phyloP scores from a whole-genome alignment of 768 basidiomycete species.

The Nidularia sp. region DNA sequence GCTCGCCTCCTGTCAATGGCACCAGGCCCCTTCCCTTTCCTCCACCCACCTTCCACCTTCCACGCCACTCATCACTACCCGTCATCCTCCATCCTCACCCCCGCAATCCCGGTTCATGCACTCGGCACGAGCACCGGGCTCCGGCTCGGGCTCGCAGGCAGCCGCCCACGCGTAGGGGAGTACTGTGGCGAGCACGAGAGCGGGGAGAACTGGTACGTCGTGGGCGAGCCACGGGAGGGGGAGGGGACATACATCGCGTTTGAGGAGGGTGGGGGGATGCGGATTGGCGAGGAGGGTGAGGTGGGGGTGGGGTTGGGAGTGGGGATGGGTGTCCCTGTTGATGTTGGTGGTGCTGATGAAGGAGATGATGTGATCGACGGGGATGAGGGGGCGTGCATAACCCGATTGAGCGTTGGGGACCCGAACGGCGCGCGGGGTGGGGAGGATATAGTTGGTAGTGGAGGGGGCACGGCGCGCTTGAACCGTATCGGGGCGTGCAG shows the following conservation, averaged over 20 bases:
- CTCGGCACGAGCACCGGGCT: background rate
- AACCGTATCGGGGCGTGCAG: conserved; percentile 5
- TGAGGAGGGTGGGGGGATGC: background rate
- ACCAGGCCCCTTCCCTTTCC: background rate
- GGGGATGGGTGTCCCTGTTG: background rate
- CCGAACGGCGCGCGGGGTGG: background rate
- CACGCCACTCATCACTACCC: background rate
- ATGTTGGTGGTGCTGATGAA: background rate
- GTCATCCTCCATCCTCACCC: background rate
- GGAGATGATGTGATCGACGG: too few species aligned
- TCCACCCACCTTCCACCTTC: background rate
- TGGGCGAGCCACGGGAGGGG: background rate
- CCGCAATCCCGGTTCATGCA: background rate
- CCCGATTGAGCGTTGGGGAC: background rate
- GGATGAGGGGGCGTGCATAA: too few species aligned
- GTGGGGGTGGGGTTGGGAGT: background rate
- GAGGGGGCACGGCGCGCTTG: conserved; percentile 1
- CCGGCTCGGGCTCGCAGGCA: background rate
- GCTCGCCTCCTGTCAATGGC: background rate
- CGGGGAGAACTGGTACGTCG: background rate
- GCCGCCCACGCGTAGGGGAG: background rate
- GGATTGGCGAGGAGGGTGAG: background rate
- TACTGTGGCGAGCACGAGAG: background rate
- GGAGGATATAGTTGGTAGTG: background rate
- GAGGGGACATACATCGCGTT: background rate